Evolutionary conservation across 129 eudicot genomes (phyloP), one percentile per base, ranked within the genome.

Genomic region (Tagetes erecta): DNA sequence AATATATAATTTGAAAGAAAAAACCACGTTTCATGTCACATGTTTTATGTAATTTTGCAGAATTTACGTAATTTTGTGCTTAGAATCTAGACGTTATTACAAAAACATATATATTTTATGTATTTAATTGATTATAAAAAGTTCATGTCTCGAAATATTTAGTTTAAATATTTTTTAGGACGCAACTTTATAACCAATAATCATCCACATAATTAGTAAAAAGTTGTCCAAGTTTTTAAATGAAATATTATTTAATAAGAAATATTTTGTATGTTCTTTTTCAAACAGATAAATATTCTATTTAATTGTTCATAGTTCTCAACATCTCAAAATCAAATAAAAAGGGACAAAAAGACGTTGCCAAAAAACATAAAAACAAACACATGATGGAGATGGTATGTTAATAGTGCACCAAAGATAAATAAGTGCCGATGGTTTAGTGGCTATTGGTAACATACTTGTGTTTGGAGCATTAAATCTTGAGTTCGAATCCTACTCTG

Each of bases 21-120:
- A 41, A 33, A 76, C 67, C 80, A 66, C 67, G 74, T 67, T 67
- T 76, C 59, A 58, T 34, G 80, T 67, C 68, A 44, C 78, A 67
- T 76, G 80, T 67, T 76, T 75, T 76, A 76, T 53, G 80, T 67
- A 53, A 67, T 40, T 41, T 31, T 53, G 36, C 80, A 38, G 37
- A 37, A 38, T 64, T 64, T 64, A 46, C 57, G 64, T 64, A 75
- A 31, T 55, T 72, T 40, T 72, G 51, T 30, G 27, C 31, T 72
- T 72, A 8, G 3, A 56, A 44, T 44, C 40, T 67, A 41, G 34
- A 45, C 38, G 35, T 34, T 46, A 69, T 33, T 50, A 68, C 34
- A 34, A 45, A 35, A 6, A 38, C 13, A 64, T n/a, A 37, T 38
- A 34, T n/a, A 10, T 5, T 72, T 31, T 51, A 56, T 72, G 34